Percentiles rank a stretch among this genome's conserved stretches.
phyloP scores from a whole-genome alignment of 257 asterid genomes.

The Perilla frutescens region DNA sequence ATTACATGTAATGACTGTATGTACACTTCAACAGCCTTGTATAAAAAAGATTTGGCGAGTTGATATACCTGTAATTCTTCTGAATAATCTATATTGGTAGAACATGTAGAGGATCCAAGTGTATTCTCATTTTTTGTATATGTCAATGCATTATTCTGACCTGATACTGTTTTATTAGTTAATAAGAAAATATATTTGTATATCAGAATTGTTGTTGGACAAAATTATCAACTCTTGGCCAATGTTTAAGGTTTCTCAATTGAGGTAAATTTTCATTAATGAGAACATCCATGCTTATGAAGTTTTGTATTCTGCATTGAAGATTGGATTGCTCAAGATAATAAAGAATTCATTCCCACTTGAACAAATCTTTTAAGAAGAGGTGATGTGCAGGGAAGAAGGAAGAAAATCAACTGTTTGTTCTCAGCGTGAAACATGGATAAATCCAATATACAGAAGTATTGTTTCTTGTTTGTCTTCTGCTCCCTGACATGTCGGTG shows the following conservation, averaged over 20 bases:
- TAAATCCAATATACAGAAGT: neutral
- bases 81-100: conserved; percentile 15
- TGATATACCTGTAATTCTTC: conserved; percentile 19
- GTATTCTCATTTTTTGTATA: conserved; percentile 10
- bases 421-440: conserved; percentile 26
- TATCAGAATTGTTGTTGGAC: neutral
- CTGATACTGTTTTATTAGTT: conserved; percentile 7
- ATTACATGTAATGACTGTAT: conserved; percentile 16
- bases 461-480: conserved; percentile 23
- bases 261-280: conserved; percentile 22
- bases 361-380: conserved; percentile 10
- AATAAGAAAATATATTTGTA: neutral
- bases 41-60: neutral
- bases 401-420: conserved; percentile 1
- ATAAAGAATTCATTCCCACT: too few species aligned
- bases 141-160: conserved; percentile 7
- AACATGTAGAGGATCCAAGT: conserved; percentile 5
- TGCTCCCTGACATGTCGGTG: conserved; percentile 30
- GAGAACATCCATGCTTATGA: neutral
- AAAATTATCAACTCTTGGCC: neutral
- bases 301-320: neutral
- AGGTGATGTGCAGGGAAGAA: conserved; percentile 9
- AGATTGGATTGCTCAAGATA: conserved; percentile 1
- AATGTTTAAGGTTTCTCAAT: neutral
- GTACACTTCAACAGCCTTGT: conserved; percentile 25